Conservation (phyloP, 1,284 basidiomycete species). For the Boletus mariae region DNA sequence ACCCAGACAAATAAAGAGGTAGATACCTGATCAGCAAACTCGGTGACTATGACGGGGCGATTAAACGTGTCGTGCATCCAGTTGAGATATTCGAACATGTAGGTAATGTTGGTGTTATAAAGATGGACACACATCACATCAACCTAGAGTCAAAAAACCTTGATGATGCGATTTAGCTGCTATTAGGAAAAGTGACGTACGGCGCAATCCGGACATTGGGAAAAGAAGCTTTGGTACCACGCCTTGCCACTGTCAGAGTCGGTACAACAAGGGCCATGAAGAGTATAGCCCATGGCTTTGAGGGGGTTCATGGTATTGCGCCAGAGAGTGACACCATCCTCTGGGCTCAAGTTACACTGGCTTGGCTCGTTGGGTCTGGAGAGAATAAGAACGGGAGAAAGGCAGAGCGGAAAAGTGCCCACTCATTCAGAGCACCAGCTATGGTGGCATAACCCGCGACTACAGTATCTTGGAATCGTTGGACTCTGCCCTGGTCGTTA, state of each 20-base stretch:
- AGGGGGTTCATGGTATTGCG: conserved; percentile 60
- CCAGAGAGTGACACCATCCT: conserved; percentile 49
- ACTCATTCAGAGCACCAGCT: conserved; percentile 57
- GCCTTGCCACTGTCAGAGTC: conserved; percentile 45
- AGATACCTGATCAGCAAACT: conserved; percentile 62
- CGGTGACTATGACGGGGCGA: conserved; percentile 57
- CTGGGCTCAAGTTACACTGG: conserved; percentile 60
- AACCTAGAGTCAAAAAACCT: conserved; percentile 38
- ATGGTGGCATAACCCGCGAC: conserved; percentile 36
- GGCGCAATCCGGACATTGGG: too few species aligned
- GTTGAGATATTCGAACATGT: conserved; percentile 40
- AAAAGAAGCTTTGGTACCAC: conserved; percentile 45
- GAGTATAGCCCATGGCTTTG: conserved; percentile 46
- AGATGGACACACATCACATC: conserved; percentile 52
- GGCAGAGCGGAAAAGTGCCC: conserved; percentile 16
- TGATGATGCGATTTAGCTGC: background rate
- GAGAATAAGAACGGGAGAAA: conserved; percentile 5
- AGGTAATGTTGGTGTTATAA: conserved; percentile 52
- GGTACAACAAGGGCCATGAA: conserved; percentile 68
- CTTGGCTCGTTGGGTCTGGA: conserved; percentile 47
- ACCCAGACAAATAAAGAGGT: background rate
- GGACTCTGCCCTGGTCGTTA: too few species aligned
- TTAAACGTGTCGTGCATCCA: conserved; percentile 46
- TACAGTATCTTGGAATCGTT: conserved; percentile 15
- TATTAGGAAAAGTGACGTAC: conserved; percentile 39